Evolutionary conservation across 2,329 filamentous ascomycete genomes (phyloP).

Genomic region (Aureobasidium zeae): DNA sequence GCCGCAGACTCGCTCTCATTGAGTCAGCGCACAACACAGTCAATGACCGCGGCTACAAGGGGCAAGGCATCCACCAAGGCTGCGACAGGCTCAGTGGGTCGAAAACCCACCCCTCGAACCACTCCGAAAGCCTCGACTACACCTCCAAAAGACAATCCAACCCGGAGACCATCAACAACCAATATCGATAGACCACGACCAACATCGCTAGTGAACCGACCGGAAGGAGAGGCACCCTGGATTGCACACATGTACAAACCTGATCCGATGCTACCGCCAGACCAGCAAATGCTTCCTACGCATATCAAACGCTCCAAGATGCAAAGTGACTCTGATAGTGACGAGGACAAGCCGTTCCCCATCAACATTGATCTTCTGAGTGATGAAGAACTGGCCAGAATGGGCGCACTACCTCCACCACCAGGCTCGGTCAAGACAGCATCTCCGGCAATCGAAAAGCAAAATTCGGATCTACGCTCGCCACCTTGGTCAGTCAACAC

Average conservation of each 20-base stretch:
- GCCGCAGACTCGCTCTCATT: slow-evolving; percentile 1
- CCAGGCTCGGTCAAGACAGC: slow-evolving; percentile 3
- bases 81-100: not conserved
- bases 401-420: slow-evolving; percentile 26
- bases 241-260: slow-evolving; percentile 90
- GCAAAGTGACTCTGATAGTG: slow-evolving; percentile 90
- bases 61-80: slow-evolving; percentile 10
- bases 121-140: slow-evolving; percentile 19
- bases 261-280: slow-evolving; percentile 83
- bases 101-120: slow-evolving; percentile 8
- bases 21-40: not conserved
- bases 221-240: slow-evolving; percentile 95
- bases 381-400: slow-evolving; percentile 45
- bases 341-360: slow-evolving; percentile 77
- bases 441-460: not conserved
- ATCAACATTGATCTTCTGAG: slow-evolving; percentile 83
- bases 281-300: slow-evolving; percentile 90
- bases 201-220: slow-evolving; percentile 45
- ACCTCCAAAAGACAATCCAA: slow-evolving; percentile 22
- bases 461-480: not conserved
- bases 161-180: slow-evolving; percentile 21
- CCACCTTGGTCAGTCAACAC: slow-evolving; percentile 22
- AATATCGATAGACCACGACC: slow-evolving; percentile 26
- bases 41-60: not conserved
- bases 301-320: slow-evolving; percentile 83